Conservation (phyloP, 2,329 filamentous ascomycete species). For the Arthrobotrys sinensis region DNA sequence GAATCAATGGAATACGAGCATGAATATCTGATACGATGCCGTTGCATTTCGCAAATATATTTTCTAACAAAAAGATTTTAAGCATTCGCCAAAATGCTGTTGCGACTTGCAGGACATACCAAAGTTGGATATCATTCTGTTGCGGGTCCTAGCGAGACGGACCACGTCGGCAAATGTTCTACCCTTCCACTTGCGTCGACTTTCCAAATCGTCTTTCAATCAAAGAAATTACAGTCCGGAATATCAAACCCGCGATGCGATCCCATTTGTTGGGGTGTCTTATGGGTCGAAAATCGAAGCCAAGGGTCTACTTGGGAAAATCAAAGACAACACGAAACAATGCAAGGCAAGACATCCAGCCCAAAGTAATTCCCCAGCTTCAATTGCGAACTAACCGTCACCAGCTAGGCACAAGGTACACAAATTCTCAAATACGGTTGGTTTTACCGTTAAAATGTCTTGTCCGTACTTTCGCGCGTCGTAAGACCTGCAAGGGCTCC, state of each 20-base stretch:
- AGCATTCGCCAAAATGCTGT: slow-evolving; percentile 15
- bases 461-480: slow-evolving; percentile 37
- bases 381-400: slow-evolving; percentile 29
- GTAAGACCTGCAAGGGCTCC: slow-evolving; percentile 54
- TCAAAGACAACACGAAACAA: slow-evolving; percentile 60
- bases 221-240: slow-evolving; percentile 4
- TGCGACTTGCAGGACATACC: slow-evolving; percentile 8
- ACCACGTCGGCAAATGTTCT: slow-evolving; percentile 61
- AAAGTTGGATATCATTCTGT: slow-evolving; percentile 34
- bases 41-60: slow-evolving; percentile 20
- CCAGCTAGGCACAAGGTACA: slow-evolving; percentile 20
- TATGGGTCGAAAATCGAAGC: slow-evolving; percentile 14
- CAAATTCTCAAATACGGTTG: slow-evolving; percentile 18
- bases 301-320: slow-evolving; percentile 11
- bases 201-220: slow-evolving; percentile 44
- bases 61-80: slow-evolving; percentile 2
- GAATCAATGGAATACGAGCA: background rate
- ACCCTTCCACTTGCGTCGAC: slow-evolving; percentile 51
- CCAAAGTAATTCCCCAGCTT: slow-evolving; percentile 25
- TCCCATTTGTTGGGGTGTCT: slow-evolving; percentile 43
- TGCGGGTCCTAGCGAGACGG: slow-evolving; percentile 61
- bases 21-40: background rate
- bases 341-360: slow-evolving; percentile 53
- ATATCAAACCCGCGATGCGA: slow-evolving; percentile 23
- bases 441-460: slow-evolving; percentile 29